phyloP scores from a whole-genome alignment of 1,284 basidiomycete species.

The Limonomyces culmigenus region DNA sequence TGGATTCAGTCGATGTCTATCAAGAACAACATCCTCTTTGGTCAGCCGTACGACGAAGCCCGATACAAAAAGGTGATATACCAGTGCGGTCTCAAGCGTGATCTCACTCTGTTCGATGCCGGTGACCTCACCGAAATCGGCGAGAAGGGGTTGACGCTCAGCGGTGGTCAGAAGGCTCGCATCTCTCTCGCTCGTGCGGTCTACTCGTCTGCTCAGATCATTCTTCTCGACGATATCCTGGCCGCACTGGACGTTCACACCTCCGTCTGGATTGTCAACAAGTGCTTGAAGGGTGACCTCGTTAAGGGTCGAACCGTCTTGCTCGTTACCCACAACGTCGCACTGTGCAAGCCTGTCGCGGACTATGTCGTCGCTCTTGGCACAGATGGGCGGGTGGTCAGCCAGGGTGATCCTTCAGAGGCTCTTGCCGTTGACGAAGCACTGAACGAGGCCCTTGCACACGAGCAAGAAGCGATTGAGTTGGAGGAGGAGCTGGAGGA shows the following conservation, averaged over 20 bases:
- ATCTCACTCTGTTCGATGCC: slow-evolving; percentile 13
- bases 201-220: slow-evolving; percentile 41
- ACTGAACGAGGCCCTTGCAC: too few relatives aligned
- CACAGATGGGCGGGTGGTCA: neutral
- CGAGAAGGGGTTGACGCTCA: slow-evolving; percentile 10
- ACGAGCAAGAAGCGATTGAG: too few relatives aligned
- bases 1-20: slow-evolving; percentile 28
- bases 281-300: slow-evolving; percentile 22
- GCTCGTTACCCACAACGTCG: slow-evolving; percentile 54
- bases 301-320: slow-evolving; percentile 23
- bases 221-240: slow-evolving; percentile 45
- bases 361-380: neutral
- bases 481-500: too few relatives aligned
- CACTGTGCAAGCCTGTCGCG: slow-evolving; percentile 45
- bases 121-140: slow-evolving; percentile 4
- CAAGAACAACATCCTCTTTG: slow-evolving; percentile 7
- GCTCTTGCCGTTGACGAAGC: too few relatives aligned
- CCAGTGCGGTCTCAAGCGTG: slow-evolving; percentile 18
- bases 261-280: slow-evolving; percentile 23
- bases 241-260: slow-evolving; percentile 2
- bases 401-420: neutral
- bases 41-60: slow-evolving; percentile 17
- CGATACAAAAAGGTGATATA: slow-evolving; percentile 22
- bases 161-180: slow-evolving; percentile 64
- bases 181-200: slow-evolving; percentile 62